Evolutionary conservation across 192 early-diverging fungal genomes (phyloP), one percentile per base, ranked within the genome.

Genomic region (Obelidium mucronatum): DNA sequence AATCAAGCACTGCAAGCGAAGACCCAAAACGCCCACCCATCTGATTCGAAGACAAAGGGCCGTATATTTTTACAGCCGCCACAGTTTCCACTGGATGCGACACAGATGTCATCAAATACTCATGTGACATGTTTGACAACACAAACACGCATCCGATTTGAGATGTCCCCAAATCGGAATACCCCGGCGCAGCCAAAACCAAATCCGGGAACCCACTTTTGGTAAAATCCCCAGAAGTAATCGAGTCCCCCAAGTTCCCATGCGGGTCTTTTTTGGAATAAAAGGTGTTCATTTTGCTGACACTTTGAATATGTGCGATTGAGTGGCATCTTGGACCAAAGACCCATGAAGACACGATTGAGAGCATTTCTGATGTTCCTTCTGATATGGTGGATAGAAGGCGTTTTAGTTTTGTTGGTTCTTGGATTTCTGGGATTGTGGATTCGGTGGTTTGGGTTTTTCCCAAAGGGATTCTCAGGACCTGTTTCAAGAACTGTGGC

Each of bases 1-100:
- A 80, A 77, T 97, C 95, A 2, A 95, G 79, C 24, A 93, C 93
- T 0, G 91, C 88, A 51, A 93, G 52, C 0, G 91, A 85, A 78
- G 90, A 88, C 3, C 95, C 95, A 81, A 95, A 97, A 30, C 92
- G 82, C 26, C 78, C 62, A 6, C 54, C 40, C n/a, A n/a, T n/a
- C 8, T 22, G 2, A 31, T 31, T 31, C 1, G 15, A 17, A 26
- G 15, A 1, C 4, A 34, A 17, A 8, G 72, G 72, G 4, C 72
- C 72, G 3, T 26, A 28, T 15, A 74, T 40, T 51, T 24, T 8
- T 44, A 74, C 42, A 24, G 19, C 15, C 34, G 72, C 56, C 0
- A 74, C 28, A 6, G 59, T 28, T 31, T 74, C 59, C 22, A 74
- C 55, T 28, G 17, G 5, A 28, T 39, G 15, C 11, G 8, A 11